These are phyloP conservation scores for Phytophthora parvispora DNA, from an alignment of 352 stramenopile species.

Conservation along the genomic window DNA sequence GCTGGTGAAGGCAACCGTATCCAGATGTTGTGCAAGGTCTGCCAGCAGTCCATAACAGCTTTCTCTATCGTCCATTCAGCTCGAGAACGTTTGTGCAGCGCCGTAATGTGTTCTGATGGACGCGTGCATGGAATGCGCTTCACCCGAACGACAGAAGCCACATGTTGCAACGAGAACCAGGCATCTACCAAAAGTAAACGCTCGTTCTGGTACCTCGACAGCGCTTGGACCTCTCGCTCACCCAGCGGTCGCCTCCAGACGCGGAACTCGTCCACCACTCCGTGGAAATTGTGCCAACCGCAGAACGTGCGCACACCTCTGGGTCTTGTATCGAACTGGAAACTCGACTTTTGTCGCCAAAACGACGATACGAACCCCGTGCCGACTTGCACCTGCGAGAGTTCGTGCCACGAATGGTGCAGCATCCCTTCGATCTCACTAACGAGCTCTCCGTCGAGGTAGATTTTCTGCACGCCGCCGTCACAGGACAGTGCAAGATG, in stretches of 20 bases:
- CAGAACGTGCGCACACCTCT: constrained; percentile 11
- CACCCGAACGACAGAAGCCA: neutral
- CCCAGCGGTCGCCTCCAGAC: constrained; percentile 3
- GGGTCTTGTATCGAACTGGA: constrained; percentile 8
- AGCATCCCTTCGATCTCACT: constrained; percentile 1
- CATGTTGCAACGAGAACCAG: constrained; percentile 11
- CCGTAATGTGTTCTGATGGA: neutral
- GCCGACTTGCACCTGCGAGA: constrained; percentile 12
- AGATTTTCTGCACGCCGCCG: neutral
- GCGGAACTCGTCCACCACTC: constrained; percentile 8
- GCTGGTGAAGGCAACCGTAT: neutral
- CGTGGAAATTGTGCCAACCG: constrained; percentile 22
- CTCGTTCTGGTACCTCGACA: neutral
- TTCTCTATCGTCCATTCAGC: neutral
- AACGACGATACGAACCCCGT: constrained; percentile 24
- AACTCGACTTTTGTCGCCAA: constrained; percentile 16
- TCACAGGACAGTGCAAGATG: constrained; percentile 16
- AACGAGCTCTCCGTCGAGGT: constrained; percentile 9
- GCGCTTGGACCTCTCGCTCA: constrained; percentile 1
- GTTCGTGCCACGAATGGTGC: constrained; percentile 9
- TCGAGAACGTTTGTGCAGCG: neutral
- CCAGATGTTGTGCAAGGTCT: neutral
- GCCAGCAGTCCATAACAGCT: neutral
- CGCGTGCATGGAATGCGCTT: neutral
- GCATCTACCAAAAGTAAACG: neutral